Base-by-base conservation (phyloP, 345 rosid genomes). In the Bretschneidera sinensis region DNA sequence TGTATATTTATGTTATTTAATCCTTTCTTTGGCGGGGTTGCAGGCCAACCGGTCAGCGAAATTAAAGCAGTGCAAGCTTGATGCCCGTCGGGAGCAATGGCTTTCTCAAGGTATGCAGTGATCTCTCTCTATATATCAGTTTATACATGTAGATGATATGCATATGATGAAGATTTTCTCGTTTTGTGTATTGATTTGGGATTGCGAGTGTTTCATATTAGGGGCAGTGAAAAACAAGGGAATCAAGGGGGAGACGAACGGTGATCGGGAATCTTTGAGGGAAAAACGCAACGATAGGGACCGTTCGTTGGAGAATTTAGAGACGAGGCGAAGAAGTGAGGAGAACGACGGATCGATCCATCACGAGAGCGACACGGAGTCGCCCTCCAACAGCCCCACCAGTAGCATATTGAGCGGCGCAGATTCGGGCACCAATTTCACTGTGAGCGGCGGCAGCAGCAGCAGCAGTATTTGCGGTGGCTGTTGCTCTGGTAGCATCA, bases 61-160 rank as follows among this genome's bases (percentile, higher is more conserved):
- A 77, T 68, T 92, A 84, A 92, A 86, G 80, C 96, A 89, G 80
- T 81, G 83, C 86, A 92, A 92, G 81, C 81, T 92, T 0, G 95
- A 86, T 69, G 95, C 81, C 18, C 96, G 98, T 43, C 95, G 98
- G 17, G 96, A 88, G 76, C 98, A 92, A 78, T 92, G 98, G 98
- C 95, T 88, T 64, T 85, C 98, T 61, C 98, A 92, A 77, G 87
- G 98, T 88, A 65, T 15, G 64, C 24, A 53, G 20, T 59, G 24
- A 52, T 60, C 18, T 22, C 33, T 66, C n/a, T 51, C 0, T 51
- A 1, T 9, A 0, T 6, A 45, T 56, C 18, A 24, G n/a, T 49
- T 15, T 28, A 10, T 17, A 7, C 45, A 11, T 54, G n/a, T 49
- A 51, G 31, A 28, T 39, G 24, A 48, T n/a, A 11, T 56, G 24